A percentile compares a stretch with the other conserved stretches of the same genome.
Conservation (phyloP, 2,329 filamentous ascomycete species). For the Aschersonia sp. region DNA sequence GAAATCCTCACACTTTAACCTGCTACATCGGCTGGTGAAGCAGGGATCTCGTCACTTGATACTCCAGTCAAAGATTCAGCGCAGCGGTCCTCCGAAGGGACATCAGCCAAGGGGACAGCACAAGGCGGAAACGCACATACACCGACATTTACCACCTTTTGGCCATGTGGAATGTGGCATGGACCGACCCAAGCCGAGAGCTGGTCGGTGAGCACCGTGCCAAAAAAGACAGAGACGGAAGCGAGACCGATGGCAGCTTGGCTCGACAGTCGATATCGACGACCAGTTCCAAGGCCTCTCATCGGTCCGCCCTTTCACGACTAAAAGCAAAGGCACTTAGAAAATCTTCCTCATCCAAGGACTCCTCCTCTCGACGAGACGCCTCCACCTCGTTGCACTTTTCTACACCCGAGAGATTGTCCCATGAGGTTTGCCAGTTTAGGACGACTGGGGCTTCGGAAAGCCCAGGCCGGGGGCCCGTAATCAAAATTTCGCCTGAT, state of each 20-base stretch:
- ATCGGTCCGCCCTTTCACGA: conserved; percentile 11
- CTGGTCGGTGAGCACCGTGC: conserved; percentile 36
- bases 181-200: conserved; percentile 40
- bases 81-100: not conserved
- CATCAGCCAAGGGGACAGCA: not conserved
- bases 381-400: not conserved
- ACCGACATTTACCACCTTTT: not conserved
- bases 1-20: not conserved
- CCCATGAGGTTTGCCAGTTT: conserved; percentile 1
- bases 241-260: conserved; percentile 1
- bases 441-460: conserved; percentile 1
- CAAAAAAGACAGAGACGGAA: conserved; percentile 26
- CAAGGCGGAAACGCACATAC: not conserved
- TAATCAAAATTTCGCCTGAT: not conserved
- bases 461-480: not conserved
- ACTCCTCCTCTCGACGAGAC: not conserved
- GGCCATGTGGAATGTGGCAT: conserved; percentile 43
- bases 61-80: not conserved
- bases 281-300: conserved; percentile 3
- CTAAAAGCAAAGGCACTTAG: conserved; percentile 11
- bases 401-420: not conserved
- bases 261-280: conserved; percentile 4
- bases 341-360: conserved; percentile 3
- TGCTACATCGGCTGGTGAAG: conserved; percentile 3
- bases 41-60: conserved; percentile 3